Evolutionary conservation across 495 filamentous ascomycete species (phyloP), one percentile per base, ranked within the genome.

Genomic region (Letharia columbiana): DNA sequence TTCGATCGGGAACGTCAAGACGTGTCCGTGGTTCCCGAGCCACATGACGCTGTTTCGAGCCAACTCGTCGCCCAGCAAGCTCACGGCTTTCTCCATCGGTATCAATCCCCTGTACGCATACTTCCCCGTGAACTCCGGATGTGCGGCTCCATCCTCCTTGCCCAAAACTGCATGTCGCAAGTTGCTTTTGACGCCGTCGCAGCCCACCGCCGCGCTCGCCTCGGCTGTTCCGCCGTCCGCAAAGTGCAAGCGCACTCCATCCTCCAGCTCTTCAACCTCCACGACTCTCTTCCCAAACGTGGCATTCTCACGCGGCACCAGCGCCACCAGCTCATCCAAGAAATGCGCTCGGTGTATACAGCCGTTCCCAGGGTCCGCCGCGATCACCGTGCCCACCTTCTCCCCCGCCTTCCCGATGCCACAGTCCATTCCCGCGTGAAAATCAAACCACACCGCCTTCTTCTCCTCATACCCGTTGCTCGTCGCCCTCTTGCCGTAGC

Each of bases 281-380:
- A 66, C 62, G 13, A 76, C 64, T 20, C 73, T 72, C 70, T 84
- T 83, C 20, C 81, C 75, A 69, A 85, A 83, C 52, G 70, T 74
- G 1, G 77, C 73, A 1, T 77, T 74, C 11, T 73, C 80, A 15
- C 69, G 20, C 1, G 81, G 81, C n/a, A 83, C 70, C 50, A 82
- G 60, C 63, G 77, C 77, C 10, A 79, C 73, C 62, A 84, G 62
- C 62, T 79, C 77, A 37, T 82, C 76, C 40, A 84, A 68, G 66
- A 84, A 83, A 39, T 75, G 73, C n/a, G 80, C 81, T 44, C 81
- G 78, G 62, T 83, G 76, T 33, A 83, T 82, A 7, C 75, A 74
- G 4, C 75, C 74, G 42, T 77, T 18, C 66, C 76, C 60, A 60
- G 66, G 68, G 31, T 70, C 67, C 37, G 64, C 66, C 0, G 73